phyloP scores from a whole-genome alignment of 1,284 basidiomycete genomes.

The Sphaerobolus stellatus region DNA sequence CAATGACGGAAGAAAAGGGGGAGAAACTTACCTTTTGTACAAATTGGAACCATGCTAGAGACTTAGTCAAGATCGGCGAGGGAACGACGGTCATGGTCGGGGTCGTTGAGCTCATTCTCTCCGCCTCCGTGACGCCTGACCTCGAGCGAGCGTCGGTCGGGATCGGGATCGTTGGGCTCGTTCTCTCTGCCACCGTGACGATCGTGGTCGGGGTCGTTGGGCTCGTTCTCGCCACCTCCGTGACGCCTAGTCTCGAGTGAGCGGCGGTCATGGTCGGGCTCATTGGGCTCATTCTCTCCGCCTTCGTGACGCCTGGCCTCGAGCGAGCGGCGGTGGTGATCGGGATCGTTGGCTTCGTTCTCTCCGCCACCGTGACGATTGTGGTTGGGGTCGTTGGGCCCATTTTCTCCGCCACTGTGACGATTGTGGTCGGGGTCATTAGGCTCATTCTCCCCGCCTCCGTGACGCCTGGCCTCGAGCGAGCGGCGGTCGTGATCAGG shows the following conservation, averaged over 20 bases:
- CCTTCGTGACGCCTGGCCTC: not conserved
- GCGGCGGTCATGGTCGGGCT: not conserved
- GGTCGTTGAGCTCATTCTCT: too few relatives aligned
- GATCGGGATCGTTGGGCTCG: slow-evolving; percentile 1
- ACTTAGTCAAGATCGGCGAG: too few relatives aligned
- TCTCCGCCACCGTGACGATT: too few relatives aligned
- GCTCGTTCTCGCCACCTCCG: not conserved
- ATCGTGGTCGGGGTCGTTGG: not conserved
- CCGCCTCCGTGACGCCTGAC: too few relatives aligned
- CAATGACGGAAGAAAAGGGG: too few relatives aligned
- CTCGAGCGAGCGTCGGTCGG: not conserved
- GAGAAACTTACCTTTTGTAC: too few relatives aligned
- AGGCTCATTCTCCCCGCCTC: not conserved
- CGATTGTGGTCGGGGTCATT: not conserved
- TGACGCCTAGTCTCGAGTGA: not conserved
- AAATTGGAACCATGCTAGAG: too few relatives aligned
- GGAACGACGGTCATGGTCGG: too few relatives aligned
- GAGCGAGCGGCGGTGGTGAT: not conserved
- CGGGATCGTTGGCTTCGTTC: not conserved
- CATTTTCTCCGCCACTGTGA: slow-evolving; percentile 17
- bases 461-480: not conserved
- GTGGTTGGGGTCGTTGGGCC: slow-evolving; percentile 4
- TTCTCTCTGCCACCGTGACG: not conserved
- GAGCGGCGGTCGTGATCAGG: not conserved
- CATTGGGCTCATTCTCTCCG: not conserved